These are phyloP conservation scores for Aschersonia sp. DNA, from an alignment of 2,329 filamentous ascomycete species.

Conservation along the genomic window DNA sequence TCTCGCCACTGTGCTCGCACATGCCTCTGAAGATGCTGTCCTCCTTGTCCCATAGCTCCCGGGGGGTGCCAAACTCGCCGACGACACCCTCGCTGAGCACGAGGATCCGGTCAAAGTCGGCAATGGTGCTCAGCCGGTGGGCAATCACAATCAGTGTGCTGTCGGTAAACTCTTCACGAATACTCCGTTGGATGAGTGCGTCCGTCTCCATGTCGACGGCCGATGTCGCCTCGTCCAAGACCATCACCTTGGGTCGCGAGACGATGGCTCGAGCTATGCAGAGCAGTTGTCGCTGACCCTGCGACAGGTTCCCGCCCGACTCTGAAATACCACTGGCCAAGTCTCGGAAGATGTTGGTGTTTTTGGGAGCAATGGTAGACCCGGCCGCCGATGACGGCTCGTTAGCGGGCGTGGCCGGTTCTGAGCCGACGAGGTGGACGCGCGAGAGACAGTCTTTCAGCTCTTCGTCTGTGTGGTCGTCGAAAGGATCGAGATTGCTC, in stretches of 20 bases:
- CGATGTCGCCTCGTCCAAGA: conserved; percentile 66
- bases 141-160: conserved; percentile 61
- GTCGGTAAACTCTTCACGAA: conserved; percentile 55
- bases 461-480: conserved; percentile 52
- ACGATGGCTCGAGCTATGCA: conserved; percentile 63
- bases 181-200: conserved; percentile 55
- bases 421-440: conserved; percentile 47
- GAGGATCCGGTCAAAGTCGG: conserved; percentile 60
- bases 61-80: conserved; percentile 52
- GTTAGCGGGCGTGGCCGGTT: conserved; percentile 21
- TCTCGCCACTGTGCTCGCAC: conserved; percentile 47
- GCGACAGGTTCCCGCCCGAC: conserved; percentile 59
- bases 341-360: conserved; percentile 50
- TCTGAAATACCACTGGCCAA: conserved; percentile 52
- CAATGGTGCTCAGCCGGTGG: conserved; percentile 61
- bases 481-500: conserved; percentile 64
- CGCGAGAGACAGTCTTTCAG: conserved; percentile 54
- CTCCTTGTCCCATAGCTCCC: conserved; percentile 41
- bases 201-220: conserved; percentile 70
- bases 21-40: conserved; percentile 44
- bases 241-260: conserved; percentile 58
- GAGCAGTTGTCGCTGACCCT: conserved; percentile 63
- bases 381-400: conserved; percentile 21
- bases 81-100: conserved; percentile 54
- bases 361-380: conserved; percentile 24